These are phyloP conservation scores for Zygotorulaspora florentina DNA, from an alignment of 805 yeast species.

Conservation along the genomic window DNA sequence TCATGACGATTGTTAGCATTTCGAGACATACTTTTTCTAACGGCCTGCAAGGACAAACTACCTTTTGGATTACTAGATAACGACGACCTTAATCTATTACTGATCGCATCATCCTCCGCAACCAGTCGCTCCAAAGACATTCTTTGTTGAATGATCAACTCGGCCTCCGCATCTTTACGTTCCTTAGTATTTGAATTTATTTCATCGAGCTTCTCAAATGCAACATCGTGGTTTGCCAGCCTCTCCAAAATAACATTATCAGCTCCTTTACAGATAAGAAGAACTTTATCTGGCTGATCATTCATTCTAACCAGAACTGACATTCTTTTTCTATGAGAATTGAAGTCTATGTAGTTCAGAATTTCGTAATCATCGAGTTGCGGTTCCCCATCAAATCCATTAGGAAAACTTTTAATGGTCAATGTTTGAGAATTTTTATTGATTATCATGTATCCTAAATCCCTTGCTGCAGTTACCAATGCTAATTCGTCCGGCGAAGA, in stretches of 20 bases:
- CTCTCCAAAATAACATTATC: constrained; percentile 83
- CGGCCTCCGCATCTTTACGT: constrained; percentile 77
- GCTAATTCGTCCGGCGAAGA: constrained; percentile 97
- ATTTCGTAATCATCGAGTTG: constrained; percentile 66
- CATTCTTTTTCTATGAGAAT: constrained; percentile 90
- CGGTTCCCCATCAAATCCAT: constrained; percentile 68
- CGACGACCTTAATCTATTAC: constrained; percentile 34
- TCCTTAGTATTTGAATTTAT: constrained; percentile 51
- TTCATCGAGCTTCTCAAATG: constrained; percentile 60
- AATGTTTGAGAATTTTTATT: constrained; percentile 60
- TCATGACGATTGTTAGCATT: constrained; percentile 18
- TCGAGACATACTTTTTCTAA: constrained; percentile 30
- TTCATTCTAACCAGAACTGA: constrained; percentile 79
- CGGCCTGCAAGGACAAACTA: constrained; percentile 32
- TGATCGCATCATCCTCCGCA: constrained; percentile 22
- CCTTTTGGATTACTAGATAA: constrained; percentile 25
- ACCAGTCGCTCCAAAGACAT: constrained; percentile 40
- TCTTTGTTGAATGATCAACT: constrained; percentile 56
- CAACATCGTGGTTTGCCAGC: constrained; percentile 54
- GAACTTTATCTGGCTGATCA: constrained; percentile 52
- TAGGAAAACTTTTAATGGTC: constrained; percentile 72
- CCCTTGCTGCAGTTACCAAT: constrained; percentile 88
- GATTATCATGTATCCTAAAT: constrained; percentile 82
- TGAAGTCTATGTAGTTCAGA: constrained; percentile 77
- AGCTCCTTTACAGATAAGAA: constrained; percentile 91